Percentiles rank a stretch among this genome's conserved stretches.
Conservation (phyloP, 805 yeast species). For the Pichia cephalocereana region DNA sequence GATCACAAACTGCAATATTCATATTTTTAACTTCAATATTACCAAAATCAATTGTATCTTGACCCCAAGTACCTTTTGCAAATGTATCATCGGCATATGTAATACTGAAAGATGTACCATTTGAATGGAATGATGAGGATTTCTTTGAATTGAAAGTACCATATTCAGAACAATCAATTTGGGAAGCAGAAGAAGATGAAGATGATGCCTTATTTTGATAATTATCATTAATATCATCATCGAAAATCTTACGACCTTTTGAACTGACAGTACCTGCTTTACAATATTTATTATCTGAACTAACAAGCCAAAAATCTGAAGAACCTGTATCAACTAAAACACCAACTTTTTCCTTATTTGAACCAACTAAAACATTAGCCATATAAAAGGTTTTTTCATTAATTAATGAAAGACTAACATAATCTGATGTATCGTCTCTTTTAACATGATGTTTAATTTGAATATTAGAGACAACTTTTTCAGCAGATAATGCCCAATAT, state of each 20-base stretch:
- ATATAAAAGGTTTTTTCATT: constrained; percentile 38
- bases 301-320: constrained; percentile 60
- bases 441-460: constrained; percentile 11
- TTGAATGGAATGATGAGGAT: constrained; percentile 32
- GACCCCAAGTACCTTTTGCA: constrained; percentile 50
- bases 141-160: constrained; percentile 39
- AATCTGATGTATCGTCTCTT: constrained; percentile 13
- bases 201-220: constrained; percentile 1
- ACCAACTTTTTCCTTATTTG: constrained; percentile 43
- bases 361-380: constrained; percentile 42
- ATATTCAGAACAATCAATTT: constrained; percentile 32
- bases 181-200: neutral
- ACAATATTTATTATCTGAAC: constrained; percentile 40
- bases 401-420: constrained; percentile 25
- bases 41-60: constrained; percentile 49
- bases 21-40: constrained; percentile 38
- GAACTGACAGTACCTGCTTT: constrained; percentile 7
- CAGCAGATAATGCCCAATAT: constrained; percentile 16
- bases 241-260: neutral
- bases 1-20: constrained; percentile 68
- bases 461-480: constrained; percentile 9
- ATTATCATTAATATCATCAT: neutral
- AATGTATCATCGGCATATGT: constrained; percentile 39
- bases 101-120: constrained; percentile 34
- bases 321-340: constrained; percentile 69